Base-by-base conservation (phyloP, 2,329 filamentous ascomycete genomes). In the Alternaria longipes region DNA sequence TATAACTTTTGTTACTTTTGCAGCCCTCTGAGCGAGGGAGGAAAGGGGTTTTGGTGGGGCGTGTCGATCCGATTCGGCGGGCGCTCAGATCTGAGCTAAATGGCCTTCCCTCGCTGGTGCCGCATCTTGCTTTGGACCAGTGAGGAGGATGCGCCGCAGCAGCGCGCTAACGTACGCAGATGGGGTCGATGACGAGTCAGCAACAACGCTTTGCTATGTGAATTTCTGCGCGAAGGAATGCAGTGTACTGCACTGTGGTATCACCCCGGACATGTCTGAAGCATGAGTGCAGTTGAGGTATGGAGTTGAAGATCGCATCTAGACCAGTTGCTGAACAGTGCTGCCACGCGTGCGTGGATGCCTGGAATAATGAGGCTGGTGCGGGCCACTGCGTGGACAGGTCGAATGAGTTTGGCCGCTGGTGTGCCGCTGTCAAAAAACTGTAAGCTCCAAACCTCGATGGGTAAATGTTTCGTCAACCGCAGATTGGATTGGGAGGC, bases 51-150 rank as follows among this genome's bases (percentile, higher is more conserved):
- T 70, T 65, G 66, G 67, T 74, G 74, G 72, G 72, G 70, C 71
- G 53, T 42, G 66, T 38, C 61, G 71, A 74, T 75, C 68, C 69
- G 74, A 76, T 77, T 76, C 69, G 71, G 65, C 58, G 68, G 63
- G 63, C 63, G 62, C 64, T 72, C 64, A 74, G 74, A 76, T 76
- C 74, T 74, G 38, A 64, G 54, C 62, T 56, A 65, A 76, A 77
- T 73, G 74, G 71, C 72, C 67, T 65, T 66, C 64, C 62, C 64
- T 64, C 54, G 59, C 60, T 71, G 65, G 63, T 71, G 72, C 73
- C 70, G 70, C 66, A 76, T 74, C 70, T 73, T 68, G 68, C 68
- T 66, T 64, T 64, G 56, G 52, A 40, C 59, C 55, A 61, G 56
- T 60, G 46, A 52, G 38, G 50, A 49, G 34, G 56, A 65, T 59